Conservation (phyloP, 148 eudicot species). For the Rhododendron kiyosumense region DNA sequence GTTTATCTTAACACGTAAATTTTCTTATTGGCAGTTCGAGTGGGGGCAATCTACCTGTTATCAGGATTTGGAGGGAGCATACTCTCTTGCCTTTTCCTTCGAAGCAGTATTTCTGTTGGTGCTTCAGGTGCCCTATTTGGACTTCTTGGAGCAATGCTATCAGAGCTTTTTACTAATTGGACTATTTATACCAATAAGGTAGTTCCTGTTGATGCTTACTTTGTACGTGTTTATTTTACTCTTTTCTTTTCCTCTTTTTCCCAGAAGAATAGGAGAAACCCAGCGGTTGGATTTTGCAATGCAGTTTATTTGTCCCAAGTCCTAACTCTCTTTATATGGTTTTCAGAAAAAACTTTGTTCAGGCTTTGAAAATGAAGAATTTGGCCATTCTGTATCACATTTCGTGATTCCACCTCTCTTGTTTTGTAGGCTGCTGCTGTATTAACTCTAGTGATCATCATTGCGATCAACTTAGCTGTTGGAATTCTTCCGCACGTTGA, state of each 20-base stretch:
- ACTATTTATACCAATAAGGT: slow-evolving; percentile 89
- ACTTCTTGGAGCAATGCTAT: slow-evolving; percentile 92
- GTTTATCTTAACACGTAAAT: background rate
- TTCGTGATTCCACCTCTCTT: slow-evolving; percentile 1
- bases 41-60: slow-evolving; percentile 63
- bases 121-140: slow-evolving; percentile 97
- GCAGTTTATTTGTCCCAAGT: background rate
- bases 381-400: background rate
- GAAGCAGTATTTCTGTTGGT: slow-evolving; percentile 65
- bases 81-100: slow-evolving; percentile 66
- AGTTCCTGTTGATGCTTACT: background rate
- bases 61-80: slow-evolving; percentile 85
- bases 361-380: background rate
- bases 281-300: background rate
- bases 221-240: background rate
- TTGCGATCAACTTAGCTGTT: slow-evolving; percentile 65
- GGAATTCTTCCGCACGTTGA: slow-evolving; percentile 90
- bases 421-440: slow-evolving; percentile 72
- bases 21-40: slow-evolving; percentile 54
- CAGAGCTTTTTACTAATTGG: slow-evolving; percentile 87
- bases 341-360: background rate
- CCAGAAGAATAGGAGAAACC: background rate
- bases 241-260: background rate
- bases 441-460: slow-evolving; percentile 62
- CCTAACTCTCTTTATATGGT: background rate